Conservation (phyloP, 768 basidiomycete genomes). For the Daedaleopsis sinensis region DNA sequence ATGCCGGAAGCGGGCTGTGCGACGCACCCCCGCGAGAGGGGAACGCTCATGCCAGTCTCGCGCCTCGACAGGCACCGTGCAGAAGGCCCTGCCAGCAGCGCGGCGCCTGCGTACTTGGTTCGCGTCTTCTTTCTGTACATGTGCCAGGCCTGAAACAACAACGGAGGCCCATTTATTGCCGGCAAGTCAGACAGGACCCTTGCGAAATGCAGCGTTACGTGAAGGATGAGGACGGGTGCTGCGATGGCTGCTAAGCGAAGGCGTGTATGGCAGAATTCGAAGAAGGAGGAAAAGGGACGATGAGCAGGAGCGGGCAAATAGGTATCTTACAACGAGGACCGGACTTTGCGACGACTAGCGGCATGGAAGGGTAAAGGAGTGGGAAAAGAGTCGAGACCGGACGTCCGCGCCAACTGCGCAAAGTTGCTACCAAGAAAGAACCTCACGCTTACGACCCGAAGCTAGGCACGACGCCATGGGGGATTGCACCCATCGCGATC, state of each 20-base stretch:
- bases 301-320: not conserved
- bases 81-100: not conserved
- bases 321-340: not conserved
- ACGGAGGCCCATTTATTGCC: not conserved
- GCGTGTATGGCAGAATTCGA: not conserved
- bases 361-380: not conserved
- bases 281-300: not conserved
- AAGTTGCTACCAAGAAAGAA: not conserved
- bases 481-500: constrained; percentile 3
- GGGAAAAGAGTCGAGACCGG: not conserved
- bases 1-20: not conserved
- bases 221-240: not conserved
- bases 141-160: not conserved
- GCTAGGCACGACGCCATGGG: not conserved
- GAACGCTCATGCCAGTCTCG: not conserved
- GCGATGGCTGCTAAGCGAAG: not conserved
- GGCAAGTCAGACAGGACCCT: not conserved
- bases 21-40: not conserved
- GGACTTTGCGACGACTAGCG: not conserved
- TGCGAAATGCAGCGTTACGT: not conserved
- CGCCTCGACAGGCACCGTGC: not conserved
- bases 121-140: not conserved
- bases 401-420: not conserved
- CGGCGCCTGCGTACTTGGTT: not conserved
- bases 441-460: not conserved